Evolutionary conservation across 2,329 filamentous ascomycete species (phyloP), one percentile per base, ranked within the genome.

Genomic region (Penicillium glabrum): DNA sequence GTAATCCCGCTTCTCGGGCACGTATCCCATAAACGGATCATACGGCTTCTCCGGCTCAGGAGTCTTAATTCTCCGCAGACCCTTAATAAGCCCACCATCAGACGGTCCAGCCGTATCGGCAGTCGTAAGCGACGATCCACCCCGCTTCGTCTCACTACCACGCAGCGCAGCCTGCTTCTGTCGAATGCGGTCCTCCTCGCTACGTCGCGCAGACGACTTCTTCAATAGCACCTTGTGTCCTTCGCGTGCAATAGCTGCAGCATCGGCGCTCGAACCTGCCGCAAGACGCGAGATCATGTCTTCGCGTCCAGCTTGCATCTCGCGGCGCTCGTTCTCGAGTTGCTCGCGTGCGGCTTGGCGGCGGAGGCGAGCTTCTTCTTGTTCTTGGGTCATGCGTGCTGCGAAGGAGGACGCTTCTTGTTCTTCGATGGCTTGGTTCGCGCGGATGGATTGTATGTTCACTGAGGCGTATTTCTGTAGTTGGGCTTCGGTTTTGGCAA

Each of bases 11-110:
- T 81, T 80, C 51, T 93, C 83, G 46, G 72, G 68, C 8, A 70
- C 60, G 59, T 93, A 77, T 1, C 91, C 95, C 39, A 86, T 91
- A 70, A 95, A 96, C 0, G 93, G 89, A 77, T 97, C 92, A 76
- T 96, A 97, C 0, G 91, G 88, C 56, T 87, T 86, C 66, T 91
- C 86, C 6, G 84, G 84, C 35, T 84, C 83, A 1, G 84, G 82
- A 2, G 82, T 80, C 55, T 82, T 79, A 51, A 81, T 80, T 57
- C 80, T 87, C 75, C 90, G 91, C 56, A 97, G 82, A 1, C 93
- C 93, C 64, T 90, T 89, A 74, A 97, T 93, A 2, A 88, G 70
- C 46, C 84, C 79, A 0, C 69, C 61, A 55, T 62, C 67, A 19
- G 57, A 61, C 10, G 65, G 56, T 13, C 67, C 72, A n/a, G 69